These are phyloP conservation scores for Peribolospora baueri DNA, from an alignment of 768 basidiomycete genomes.

Conservation along the genomic window DNA sequence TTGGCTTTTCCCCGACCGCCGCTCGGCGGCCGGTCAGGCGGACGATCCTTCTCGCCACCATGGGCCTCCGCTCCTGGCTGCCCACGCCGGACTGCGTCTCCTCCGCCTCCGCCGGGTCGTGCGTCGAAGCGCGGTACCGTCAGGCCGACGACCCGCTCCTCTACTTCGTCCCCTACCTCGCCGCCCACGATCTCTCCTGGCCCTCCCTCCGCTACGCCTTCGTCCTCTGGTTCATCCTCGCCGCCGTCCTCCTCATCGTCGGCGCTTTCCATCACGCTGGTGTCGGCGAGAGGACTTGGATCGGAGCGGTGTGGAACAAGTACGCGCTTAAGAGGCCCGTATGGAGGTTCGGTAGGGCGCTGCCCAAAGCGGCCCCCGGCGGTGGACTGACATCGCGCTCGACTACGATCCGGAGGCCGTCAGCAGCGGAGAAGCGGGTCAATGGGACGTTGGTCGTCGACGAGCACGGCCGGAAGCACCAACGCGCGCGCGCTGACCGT, in stretches of 20 bases:
- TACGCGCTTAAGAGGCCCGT: slow-evolving; percentile 4
- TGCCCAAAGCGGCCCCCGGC: background rate
- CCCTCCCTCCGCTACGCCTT: slow-evolving; percentile 35
- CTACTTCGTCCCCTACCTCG: slow-evolving; percentile 25
- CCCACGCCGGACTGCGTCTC: too few relatives aligned
- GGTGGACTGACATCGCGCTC: background rate
- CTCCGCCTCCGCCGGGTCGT: background rate
- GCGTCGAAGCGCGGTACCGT: too few relatives aligned
- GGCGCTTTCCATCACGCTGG: slow-evolving; percentile 21
- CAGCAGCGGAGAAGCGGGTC: background rate
- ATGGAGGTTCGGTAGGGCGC: background rate
- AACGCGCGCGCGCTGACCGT: too few relatives aligned
- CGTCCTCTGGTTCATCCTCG: slow-evolving; percentile 34
- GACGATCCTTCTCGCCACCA: background rate
- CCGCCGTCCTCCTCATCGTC: slow-evolving; percentile 24
- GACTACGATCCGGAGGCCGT: slow-evolving; percentile 5
- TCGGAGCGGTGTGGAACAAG: slow-evolving; percentile 11
- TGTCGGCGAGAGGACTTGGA: background rate
- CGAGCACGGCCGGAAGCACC: too few relatives aligned
- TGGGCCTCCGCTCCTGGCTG: background rate
- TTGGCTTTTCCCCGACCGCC: too few relatives aligned
- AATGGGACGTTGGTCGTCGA: too few relatives aligned
- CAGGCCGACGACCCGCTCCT: too few relatives aligned
- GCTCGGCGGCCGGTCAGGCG: too few relatives aligned
- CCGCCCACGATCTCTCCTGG: slow-evolving; percentile 31